Conservation (phyloP, 2,329 filamentous ascomycete species). For the Fonsecaea monophora region DNA sequence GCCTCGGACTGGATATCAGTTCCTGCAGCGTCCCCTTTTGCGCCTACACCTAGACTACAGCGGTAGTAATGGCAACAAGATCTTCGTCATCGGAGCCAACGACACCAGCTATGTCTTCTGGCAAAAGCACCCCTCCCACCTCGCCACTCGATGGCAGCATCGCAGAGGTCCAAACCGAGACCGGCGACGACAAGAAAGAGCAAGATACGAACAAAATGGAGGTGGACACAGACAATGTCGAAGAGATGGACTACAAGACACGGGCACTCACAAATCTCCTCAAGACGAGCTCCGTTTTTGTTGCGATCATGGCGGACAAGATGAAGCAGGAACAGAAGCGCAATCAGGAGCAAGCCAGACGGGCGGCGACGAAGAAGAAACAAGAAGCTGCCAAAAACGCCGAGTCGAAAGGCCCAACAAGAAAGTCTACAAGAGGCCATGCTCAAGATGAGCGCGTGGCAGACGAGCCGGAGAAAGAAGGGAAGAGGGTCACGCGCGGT, state of each 20-base stretch:
- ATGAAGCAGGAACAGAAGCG: conserved; percentile 54
- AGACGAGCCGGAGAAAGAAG: conserved; percentile 36
- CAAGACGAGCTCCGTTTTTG: conserved; percentile 56
- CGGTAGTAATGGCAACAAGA: conserved; percentile 19
- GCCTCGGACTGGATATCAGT: not conserved
- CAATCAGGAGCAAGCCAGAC: conserved; percentile 53
- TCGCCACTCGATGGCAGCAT: conserved; percentile 21
- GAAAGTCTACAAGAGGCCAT: conserved; percentile 35
- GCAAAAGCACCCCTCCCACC: conserved; percentile 25
- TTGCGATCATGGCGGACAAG: conserved; percentile 58
- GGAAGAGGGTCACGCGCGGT: conserved; percentile 35
- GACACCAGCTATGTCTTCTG: conserved; percentile 29
- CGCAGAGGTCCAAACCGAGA: conserved; percentile 12
- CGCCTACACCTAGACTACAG: not conserved
- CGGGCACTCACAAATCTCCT: conserved; percentile 54
- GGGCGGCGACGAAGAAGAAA: conserved; percentile 47
- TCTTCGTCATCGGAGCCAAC: conserved; percentile 21
- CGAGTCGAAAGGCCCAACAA: conserved; percentile 32
- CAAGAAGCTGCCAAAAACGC: conserved; percentile 43
- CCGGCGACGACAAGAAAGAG: not conserved
- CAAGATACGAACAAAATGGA: conserved; percentile 33
- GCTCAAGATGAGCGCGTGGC: conserved; percentile 12
- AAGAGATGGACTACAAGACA: conserved; percentile 53
- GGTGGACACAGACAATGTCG: conserved; percentile 43
- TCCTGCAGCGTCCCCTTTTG: not conserved